Percentiles rank a stretch among this genome's conserved stretches.
These are phyloP conservation scores for Sarocladium strictum DNA, from an alignment of 2,329 filamentous ascomycete species.

Conservation along the genomic window DNA sequence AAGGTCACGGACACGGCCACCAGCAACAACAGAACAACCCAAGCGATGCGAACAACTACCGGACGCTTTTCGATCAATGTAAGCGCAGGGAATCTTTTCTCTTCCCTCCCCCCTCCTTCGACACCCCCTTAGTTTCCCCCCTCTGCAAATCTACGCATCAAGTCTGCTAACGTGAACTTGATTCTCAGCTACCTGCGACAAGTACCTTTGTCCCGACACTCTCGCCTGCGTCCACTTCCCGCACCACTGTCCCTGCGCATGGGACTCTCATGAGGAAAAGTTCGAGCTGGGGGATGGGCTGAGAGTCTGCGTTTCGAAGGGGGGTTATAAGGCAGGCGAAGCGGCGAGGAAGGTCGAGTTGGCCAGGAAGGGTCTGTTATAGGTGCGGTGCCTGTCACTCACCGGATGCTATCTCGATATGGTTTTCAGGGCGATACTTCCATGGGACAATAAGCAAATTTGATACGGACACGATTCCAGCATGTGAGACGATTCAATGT, in stretches of 20 bases:
- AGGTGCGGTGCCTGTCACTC: no score
- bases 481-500: neutral
- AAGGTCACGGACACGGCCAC: slow-evolving; percentile 38
- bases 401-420: no score
- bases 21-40: slow-evolving; percentile 71
- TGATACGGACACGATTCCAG: no score
- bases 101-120: neutral
- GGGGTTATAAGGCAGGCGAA: slow-evolving; percentile 67
- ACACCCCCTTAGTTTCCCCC: no score
- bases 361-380: slow-evolving; percentile 63
- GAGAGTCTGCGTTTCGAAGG: slow-evolving; percentile 67
- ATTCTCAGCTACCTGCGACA: slow-evolving; percentile 69
- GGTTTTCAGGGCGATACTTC: no score
- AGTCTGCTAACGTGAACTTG: neutral
- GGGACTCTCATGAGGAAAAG: slow-evolving; percentile 70
- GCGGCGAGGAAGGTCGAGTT: slow-evolving; percentile 71
- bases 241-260: slow-evolving; percentile 93
- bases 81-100: no score
- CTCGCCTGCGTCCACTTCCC: slow-evolving; percentile 94
- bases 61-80: slow-evolving; percentile 63
- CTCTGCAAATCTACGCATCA: no score
- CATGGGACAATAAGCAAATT: no score
- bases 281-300: slow-evolving; percentile 67
- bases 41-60: slow-evolving; percentile 79
- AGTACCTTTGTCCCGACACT: slow-evolving; percentile 91